Percentiles rank a stretch among this genome's conserved stretches.
These are phyloP conservation scores for Penicillium silybi DNA, from an alignment of 495 filamentous ascomycete genomes.

Conservation along the genomic window DNA sequence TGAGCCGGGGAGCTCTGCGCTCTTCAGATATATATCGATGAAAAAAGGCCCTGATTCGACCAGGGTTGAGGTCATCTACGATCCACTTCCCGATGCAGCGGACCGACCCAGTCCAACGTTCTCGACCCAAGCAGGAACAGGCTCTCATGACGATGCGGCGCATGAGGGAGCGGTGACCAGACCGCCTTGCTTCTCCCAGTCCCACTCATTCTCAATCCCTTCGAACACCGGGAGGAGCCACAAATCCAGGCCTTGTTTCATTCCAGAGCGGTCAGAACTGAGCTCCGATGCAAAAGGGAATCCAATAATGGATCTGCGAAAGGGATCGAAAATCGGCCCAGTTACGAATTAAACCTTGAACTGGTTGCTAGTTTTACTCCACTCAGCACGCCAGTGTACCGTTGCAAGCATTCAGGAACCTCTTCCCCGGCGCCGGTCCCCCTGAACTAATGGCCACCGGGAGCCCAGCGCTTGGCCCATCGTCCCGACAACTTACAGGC, in stretches of 20 bases:
- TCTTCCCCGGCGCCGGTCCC: constrained; percentile 30
- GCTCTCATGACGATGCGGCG: constrained; percentile 7
- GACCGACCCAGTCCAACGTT: constrained; percentile 31
- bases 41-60: constrained; percentile 2
- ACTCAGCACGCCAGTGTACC: constrained; percentile 10
- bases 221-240: background rate
- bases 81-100: constrained; percentile 35
- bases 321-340: constrained; percentile 20
- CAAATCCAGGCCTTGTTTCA: constrained; percentile 14
- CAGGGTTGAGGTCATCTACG: constrained; percentile 1
- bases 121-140: constrained; percentile 24
- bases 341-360: constrained; percentile 14
- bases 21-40: background rate
- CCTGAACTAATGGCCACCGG: constrained; percentile 27
- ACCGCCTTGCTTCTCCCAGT: constrained; percentile 18
- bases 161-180: constrained; percentile 22
- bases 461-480: constrained; percentile 19
- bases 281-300: background rate
- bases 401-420: constrained; percentile 23
- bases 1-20: constrained; percentile 13
- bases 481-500: constrained; percentile 25
- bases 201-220: constrained; percentile 25
- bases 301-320: constrained; percentile 27
- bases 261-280: constrained; percentile 11
- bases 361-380: constrained; percentile 6